phyloP scores from a whole-genome alignment of 805 yeast genomes.

The Metschnikowia proteae region DNA sequence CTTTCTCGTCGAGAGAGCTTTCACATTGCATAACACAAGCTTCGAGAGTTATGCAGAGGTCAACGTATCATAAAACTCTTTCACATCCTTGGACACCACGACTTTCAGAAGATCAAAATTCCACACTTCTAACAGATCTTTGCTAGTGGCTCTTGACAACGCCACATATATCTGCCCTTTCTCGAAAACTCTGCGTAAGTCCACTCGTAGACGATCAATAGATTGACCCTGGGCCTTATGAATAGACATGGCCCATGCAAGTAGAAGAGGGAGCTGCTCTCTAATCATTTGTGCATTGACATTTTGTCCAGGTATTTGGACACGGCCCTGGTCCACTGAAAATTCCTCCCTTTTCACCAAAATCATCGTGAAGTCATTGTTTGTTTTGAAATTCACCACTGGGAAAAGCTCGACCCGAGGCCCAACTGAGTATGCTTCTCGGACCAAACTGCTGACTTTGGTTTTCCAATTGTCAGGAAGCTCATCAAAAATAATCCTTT shows the following conservation, averaged over 20 bases:
- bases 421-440: slow-evolving; percentile 9
- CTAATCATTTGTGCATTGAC: slow-evolving; percentile 8
- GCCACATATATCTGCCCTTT: slow-evolving; percentile 97
- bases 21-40: not conserved
- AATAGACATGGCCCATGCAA: slow-evolving; percentile 96
- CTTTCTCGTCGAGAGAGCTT: too few species aligned
- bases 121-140: slow-evolving; percentile 77
- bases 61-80: slow-evolving; percentile 59
- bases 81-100: slow-evolving; percentile 66
- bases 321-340: slow-evolving; percentile 28
- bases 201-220: slow-evolving; percentile 69
- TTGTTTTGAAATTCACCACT: slow-evolving; percentile 43
- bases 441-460: slow-evolving; percentile 10
- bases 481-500: slow-evolving; percentile 3
- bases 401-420: slow-evolving; percentile 31
- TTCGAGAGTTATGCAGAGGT: not conserved
- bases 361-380: slow-evolving; percentile 28
- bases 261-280: slow-evolving; percentile 73
- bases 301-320: not conserved
- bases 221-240: slow-evolving; percentile 97
- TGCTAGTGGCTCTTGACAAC: slow-evolving; percentile 77
- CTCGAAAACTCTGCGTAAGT: slow-evolving; percentile 73
- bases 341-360: slow-evolving; percentile 35
- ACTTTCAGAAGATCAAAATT: slow-evolving; percentile 67
- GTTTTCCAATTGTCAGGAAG: slow-evolving; percentile 14